Conservation (phyloP, 257 asterid genomes). For the Nicotiana benthamiana region DNA sequence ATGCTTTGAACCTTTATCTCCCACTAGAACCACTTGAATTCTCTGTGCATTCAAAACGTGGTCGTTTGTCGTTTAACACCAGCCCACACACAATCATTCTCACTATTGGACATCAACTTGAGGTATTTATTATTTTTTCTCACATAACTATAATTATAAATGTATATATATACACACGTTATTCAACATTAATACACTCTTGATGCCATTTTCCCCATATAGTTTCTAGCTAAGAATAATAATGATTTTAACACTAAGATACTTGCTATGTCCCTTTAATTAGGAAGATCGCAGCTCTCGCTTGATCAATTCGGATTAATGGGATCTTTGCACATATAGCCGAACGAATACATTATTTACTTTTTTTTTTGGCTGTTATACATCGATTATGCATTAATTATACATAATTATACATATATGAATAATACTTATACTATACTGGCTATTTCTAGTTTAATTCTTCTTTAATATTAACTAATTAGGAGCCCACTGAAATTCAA, state of each 20-base stretch:
- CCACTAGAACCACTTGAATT: constrained; percentile 29
- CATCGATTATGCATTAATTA: too few relatives aligned
- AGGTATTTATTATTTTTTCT: constrained; percentile 24
- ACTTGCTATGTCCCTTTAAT: too few relatives aligned
- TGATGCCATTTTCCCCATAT: background rate
- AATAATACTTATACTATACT: too few relatives aligned
- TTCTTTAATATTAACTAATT: background rate
- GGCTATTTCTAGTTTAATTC: too few relatives aligned
- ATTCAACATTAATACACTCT: background rate
- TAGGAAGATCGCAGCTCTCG: too few relatives aligned
- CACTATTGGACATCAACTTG: constrained; percentile 32
- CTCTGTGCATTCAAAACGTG: background rate
- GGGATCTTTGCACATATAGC: too few relatives aligned
- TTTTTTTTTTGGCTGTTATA: too few relatives aligned
- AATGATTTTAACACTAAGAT: too few relatives aligned
- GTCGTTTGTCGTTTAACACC: constrained; percentile 18
- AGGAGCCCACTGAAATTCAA: background rate
- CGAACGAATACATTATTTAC: too few relatives aligned
- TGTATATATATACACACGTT: background rate
- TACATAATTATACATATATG: too few relatives aligned
- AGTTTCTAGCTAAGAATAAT: too few relatives aligned
- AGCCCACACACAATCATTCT: constrained; percentile 27
- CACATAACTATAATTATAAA: background rate
- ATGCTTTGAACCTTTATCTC: constrained; percentile 41
- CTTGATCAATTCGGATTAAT: too few relatives aligned